phyloP scores from a whole-genome alignment of 1,284 basidiomycete species.

The Ceratobasidium sp. region DNA sequence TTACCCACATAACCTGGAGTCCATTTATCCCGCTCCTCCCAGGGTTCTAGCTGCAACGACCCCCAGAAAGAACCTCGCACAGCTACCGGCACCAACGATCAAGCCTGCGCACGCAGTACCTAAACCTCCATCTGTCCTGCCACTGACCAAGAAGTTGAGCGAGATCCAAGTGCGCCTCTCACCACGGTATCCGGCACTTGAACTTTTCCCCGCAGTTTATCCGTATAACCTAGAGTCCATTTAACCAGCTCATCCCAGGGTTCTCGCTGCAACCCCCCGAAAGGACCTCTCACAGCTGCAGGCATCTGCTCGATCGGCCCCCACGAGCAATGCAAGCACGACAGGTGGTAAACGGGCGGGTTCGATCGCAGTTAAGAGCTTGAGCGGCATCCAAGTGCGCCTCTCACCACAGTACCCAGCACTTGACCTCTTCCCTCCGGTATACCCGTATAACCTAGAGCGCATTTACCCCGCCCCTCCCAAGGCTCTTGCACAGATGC shows the following conservation, averaged over 20 bases:
- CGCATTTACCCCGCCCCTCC: conserved; percentile 44
- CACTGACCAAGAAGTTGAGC: neutral
- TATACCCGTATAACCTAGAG: conserved; percentile 46
- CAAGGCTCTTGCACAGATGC: neutral
- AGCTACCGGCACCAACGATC: no score
- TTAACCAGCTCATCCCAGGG: conserved; percentile 37
- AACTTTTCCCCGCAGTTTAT: conserved; percentile 51
- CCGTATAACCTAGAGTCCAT: conserved; percentile 45
- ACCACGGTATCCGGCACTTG: conserved; percentile 49
- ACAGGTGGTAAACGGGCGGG: neutral
- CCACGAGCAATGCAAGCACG: neutral
- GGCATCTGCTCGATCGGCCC: neutral
- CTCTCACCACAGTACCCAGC: conserved; percentile 48
- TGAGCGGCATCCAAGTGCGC: neutral
- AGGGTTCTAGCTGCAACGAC: no score
- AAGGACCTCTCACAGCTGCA: no score
- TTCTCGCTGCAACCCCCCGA: no score
- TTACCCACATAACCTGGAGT: conserved; percentile 46
- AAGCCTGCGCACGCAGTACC: no score
- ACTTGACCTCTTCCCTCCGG: conserved; percentile 51
- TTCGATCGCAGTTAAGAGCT: neutral
- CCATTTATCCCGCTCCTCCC: conserved; percentile 45
- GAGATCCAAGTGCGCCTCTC: conserved; percentile 1
- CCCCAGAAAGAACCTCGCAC: no score
- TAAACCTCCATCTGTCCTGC: neutral